Evolutionary conservation across 1,284 basidiomycete genomes (phyloP), one percentile per base, ranked within the genome.

Genomic region (Sanghuangporus baumii): DNA sequence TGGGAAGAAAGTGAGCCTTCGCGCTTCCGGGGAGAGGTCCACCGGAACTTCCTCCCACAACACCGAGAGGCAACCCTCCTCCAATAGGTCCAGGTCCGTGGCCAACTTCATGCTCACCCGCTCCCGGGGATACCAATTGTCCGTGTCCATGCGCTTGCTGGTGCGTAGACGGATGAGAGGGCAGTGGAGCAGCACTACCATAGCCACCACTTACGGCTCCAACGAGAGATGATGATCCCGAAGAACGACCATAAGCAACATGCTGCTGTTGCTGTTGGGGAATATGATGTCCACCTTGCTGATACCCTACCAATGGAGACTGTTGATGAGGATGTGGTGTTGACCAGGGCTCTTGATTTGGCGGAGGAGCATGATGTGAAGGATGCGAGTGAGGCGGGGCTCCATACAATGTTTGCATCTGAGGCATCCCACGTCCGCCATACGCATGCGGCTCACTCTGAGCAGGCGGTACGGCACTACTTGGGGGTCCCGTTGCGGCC

Each of bases 1-100:
- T 57, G 52, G 14, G 70, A 66, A 46, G 70, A 69, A 26, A 68
- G 62, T 12, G 54, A 59, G 26, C 71, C 70, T 59, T 48, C 20
- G 58, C 48, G 6, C 47, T 31, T n/a, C 58, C 47, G 12, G 26
- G 20, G n/a, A 23, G 26, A 9, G 36, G 40, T 6, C 26, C 43
- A n/a, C 37, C 16, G 11, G 34, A 43, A 48, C 6, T 6, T 43
- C 57, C 57, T 1, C 41, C 26, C 31, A 16, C 12, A 34, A 26
- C 14, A 59, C 14, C 43, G 23, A 34, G 16, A 18, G 48, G n/a
- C 11, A 23, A 7, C 16, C 48, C 59, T 16, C 50, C 48, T 54
- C 26, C 26, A 31, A 16, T 50, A 52, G 50, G 20, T 46, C 60
- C 51, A 46, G 43, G 3, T 12, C 11, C 40, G 14, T 18, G 23